Base-by-base conservation (phyloP, 345 rosid species). In the Tarenaya hassleriana region DNA sequence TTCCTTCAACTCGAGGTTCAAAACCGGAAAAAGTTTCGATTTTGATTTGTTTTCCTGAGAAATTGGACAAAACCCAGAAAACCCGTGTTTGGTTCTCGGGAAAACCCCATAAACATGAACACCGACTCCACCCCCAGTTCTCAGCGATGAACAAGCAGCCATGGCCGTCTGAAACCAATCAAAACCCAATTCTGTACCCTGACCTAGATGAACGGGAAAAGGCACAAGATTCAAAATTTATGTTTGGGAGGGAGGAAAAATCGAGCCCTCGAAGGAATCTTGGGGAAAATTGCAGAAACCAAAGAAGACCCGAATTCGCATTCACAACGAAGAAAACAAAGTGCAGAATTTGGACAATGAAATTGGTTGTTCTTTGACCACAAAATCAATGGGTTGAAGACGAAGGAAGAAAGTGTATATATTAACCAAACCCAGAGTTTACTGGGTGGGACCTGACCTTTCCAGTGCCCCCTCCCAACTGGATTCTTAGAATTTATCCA, bases 1-100 rank as follows among this genome's bases (percentile, higher is more conserved):
- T 41, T 81, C 86, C 41, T 32, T 39, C 52, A 73, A 66, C 47
- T 70, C 72, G 5, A 59, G 24, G 29, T 58, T 64, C 67, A 68
- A 50, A 60, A 44, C 42, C 11, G 74, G 67, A 1, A 40, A 64
- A 40, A 48, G 58, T 34, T 56, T 53, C 1, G 73, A 45, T 41
- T 58, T 66, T 32, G 77, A 66, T 65, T 21, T 52, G 3, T 4
- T 60, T 6, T 55, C 42, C 24, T 16, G 59, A n/a, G 50, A 46
- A 50, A 52, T 54, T 44, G 53, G 41, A 29, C 4, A 47, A 58
- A 75, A 62, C 24, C 59, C 34, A 47, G 34, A 50, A 54, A 70
- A 37, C 64, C 69, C 72, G 32, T 38, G 60, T 44, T 31, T 34
- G 55, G 18, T 66, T 59, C 56, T 44, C n/a, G 40, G 40, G 40